Conservation (phyloP, 805 yeast species). For the Blastobotrys peoriensis region DNA sequence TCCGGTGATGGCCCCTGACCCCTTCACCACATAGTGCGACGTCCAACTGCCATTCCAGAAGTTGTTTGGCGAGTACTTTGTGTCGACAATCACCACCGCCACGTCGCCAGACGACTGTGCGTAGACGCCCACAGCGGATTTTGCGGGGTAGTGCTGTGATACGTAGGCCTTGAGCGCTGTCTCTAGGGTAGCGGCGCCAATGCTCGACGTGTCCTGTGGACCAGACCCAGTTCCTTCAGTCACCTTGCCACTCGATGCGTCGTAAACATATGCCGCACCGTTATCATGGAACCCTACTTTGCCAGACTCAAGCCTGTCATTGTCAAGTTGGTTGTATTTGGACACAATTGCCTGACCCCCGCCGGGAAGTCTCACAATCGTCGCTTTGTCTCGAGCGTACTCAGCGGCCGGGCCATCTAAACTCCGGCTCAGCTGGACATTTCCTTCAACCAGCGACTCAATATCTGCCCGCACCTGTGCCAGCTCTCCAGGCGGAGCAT, state of each 20-base stretch:
- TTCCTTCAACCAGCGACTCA: constrained; percentile 37
- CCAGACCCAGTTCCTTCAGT: constrained; percentile 7
- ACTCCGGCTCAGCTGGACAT: constrained; percentile 30
- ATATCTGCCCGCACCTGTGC: constrained; percentile 33
- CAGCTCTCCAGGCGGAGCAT: constrained; percentile 44
- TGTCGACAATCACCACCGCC: constrained; percentile 59
- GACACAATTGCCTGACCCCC: constrained; percentile 38
- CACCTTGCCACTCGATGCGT: constrained; percentile 21
- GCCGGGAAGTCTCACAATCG: constrained; percentile 31
- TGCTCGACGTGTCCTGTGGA: constrained; percentile 3
- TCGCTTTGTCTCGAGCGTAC: constrained; percentile 37
- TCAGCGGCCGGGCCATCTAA: constrained; percentile 32
- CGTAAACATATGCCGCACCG: constrained; percentile 24
- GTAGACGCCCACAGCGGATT: constrained; percentile 41
- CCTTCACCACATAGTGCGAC: constrained; percentile 50
- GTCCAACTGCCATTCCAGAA: constrained; percentile 89
- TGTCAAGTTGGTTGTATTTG: constrained; percentile 41
- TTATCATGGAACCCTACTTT: constrained; percentile 40
- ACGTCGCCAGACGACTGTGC: constrained; percentile 28
- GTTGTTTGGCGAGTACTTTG: constrained; percentile 65
- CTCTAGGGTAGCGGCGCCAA: background rate
- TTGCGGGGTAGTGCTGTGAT: constrained; percentile 60
- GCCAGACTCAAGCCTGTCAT: constrained; percentile 34
- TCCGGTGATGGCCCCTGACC: constrained; percentile 41
- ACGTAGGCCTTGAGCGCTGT: constrained; percentile 40